phyloP scores from a whole-genome alignment of 306 rosid genomes.

The Inga oerstediana region DNA sequence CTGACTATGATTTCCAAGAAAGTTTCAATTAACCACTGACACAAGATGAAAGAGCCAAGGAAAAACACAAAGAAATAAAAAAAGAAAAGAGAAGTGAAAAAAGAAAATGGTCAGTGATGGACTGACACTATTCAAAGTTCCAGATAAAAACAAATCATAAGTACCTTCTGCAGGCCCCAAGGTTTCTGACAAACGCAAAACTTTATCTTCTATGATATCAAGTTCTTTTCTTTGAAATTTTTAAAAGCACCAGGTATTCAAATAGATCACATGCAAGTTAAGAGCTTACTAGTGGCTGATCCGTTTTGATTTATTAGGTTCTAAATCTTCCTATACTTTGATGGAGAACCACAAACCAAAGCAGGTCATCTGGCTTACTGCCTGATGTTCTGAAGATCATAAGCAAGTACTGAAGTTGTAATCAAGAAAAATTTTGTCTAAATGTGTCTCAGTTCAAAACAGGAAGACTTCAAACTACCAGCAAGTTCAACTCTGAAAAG shows the following conservation, averaged over 20 bases:
- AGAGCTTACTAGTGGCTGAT: background rate
- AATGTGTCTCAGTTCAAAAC: background rate
- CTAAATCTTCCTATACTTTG: background rate
- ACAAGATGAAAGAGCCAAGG: conserved; percentile 13
- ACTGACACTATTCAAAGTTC: conserved; percentile 7
- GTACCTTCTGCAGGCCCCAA: background rate
- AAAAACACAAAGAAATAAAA: background rate
- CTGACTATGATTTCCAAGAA: conserved; percentile 65
- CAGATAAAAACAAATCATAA: conserved; percentile 4
- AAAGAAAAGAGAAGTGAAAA: background rate
- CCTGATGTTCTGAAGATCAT: background rate
- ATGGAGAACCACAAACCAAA: background rate
- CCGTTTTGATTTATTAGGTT: background rate
- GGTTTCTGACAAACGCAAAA: background rate
- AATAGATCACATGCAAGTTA: background rate
- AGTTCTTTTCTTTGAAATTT: background rate
- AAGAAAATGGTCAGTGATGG: background rate
- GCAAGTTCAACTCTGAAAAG: background rate
- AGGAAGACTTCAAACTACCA: background rate
- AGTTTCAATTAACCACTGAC: conserved; percentile 4
- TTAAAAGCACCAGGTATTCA: background rate
- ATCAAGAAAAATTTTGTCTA: background rate
- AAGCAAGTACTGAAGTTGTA: background rate
- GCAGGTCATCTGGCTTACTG: background rate
- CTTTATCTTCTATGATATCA: background rate